Evolutionary conservation across 345 rosid species (phyloP).

Genomic region (Odontarrhena argentea): DNA sequence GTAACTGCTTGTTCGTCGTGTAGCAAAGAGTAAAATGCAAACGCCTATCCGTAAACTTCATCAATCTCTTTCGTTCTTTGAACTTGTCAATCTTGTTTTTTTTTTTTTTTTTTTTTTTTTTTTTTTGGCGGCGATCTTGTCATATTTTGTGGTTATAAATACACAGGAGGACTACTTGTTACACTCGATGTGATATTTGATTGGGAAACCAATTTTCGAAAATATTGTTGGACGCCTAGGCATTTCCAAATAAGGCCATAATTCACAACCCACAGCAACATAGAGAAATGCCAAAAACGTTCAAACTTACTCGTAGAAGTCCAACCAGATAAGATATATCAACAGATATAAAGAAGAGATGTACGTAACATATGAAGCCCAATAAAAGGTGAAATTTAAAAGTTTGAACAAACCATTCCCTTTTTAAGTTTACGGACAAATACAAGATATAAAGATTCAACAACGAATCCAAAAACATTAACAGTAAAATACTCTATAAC

Average conservation of each 20-base stretch:
- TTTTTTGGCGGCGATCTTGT: not conserved
- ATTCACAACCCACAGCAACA: not conserved
- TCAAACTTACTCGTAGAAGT: not conserved
- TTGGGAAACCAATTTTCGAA: not conserved
- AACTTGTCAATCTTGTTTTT: not conserved
- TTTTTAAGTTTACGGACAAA: conserved; percentile 19
- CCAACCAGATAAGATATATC: not conserved
- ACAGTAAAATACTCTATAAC: conserved; percentile 34
- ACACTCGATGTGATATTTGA: not conserved
- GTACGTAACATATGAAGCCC: conserved; percentile 3
- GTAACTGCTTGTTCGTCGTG: not conserved
- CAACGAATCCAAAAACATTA: conserved; percentile 15
- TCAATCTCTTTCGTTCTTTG: not conserved
- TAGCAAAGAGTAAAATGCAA: not conserved
- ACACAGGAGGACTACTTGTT: no score
- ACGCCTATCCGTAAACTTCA: not conserved
- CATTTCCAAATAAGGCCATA: conserved; percentile 8
- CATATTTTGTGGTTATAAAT: not conserved
- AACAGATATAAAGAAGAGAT: conserved; percentile 1
- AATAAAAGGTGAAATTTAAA: not conserved
- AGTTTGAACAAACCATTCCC: conserved; percentile 22
- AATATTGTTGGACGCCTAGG: not conserved
- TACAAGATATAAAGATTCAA: conserved; percentile 33
- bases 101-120: no score
- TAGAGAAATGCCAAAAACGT: conserved; percentile 13